phyloP scores from a whole-genome alignment of 306 rosid species.

The Fragaria iinumae region DNA sequence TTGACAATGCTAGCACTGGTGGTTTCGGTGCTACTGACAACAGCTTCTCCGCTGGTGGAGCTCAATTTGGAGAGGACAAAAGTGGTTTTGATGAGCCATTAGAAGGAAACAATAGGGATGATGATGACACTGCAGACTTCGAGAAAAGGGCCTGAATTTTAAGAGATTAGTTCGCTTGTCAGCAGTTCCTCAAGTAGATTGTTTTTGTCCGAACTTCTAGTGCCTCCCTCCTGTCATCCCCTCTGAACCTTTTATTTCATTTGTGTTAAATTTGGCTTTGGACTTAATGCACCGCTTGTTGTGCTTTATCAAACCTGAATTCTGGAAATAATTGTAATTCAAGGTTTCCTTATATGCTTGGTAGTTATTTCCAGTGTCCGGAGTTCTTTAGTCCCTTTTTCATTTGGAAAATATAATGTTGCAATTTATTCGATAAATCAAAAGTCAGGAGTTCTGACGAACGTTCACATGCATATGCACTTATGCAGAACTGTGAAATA shows the following conservation, averaged over 20 bases:
- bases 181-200: conserved; percentile 12
- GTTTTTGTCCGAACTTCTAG: neutral
- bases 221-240: conserved; percentile 1
- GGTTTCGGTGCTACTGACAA: conserved; percentile 10
- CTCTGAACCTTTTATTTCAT: conserved; percentile 1
- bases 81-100: conserved; percentile 14
- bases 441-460: too few relatives aligned
- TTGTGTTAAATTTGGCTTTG: conserved; percentile 19
- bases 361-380: too few relatives aligned
- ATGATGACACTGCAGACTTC: conserved; percentile 39
- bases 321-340: conserved; percentile 17
- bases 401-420: neutral
- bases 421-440: neutral
- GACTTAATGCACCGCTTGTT: conserved; percentile 23
- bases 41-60: conserved; percentile 14
- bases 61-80: conserved; percentile 29
- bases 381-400: neutral
- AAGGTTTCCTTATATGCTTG: neutral
- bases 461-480: too few relatives aligned
- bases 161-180: neutral
- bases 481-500: too few relatives aligned
- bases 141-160: conserved; percentile 57
- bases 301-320: conserved; percentile 29
- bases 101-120: conserved; percentile 54
- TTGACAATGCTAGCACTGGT: conserved; percentile 21